Evolutionary conservation across 148 eudicot genomes (phyloP), one percentile per base, ranked within the genome.

Genomic region (Pharnaceum exiguum): DNA sequence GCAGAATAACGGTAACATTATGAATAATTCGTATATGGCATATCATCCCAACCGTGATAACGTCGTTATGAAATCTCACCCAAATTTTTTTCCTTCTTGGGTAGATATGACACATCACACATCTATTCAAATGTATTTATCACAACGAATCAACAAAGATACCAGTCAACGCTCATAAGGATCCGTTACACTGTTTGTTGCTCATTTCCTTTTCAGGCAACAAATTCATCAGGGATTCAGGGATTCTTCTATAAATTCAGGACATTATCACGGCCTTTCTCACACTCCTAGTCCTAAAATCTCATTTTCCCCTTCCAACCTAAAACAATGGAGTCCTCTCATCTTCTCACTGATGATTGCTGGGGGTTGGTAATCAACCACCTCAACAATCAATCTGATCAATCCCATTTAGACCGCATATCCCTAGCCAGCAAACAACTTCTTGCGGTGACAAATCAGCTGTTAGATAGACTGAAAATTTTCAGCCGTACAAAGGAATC

Each of bases 401-500:
- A 53, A 24, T 37, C 17, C 15, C 43, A 10, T 9, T 30, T 53
- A 18, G 57, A 53, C 23, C 22, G 28, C 26, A 17, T 53, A 13
- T 53, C 57, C 43, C 35, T 53, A 43, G 57, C 35, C 23, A 53
- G 57, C 23, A 53, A 53, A 17, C 57, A 53, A 35, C 43, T 53
- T 35, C 43, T 53, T 53, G 32, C 57, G 35, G 57, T 53, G 35
- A 53, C 57, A 21, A 53, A 53, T 53, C 57, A 35, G n/a, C 16
- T 19, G 10, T 23, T 53, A 12, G 37, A 33, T 37, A 19, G 42
- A 26, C 28, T 53, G 26, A 53, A 53, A 35, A 10, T 53, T 21
- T 53, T 53, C 21, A 43, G 9, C 35, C 57, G 57, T 17, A 53
- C 57, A 32, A 53, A 53, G 28, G 15, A 1, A 35, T 7, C 19